Evolutionary conservation across 495 filamentous ascomycete genomes (phyloP).

Genomic region (Penicillium parvum): DNA sequence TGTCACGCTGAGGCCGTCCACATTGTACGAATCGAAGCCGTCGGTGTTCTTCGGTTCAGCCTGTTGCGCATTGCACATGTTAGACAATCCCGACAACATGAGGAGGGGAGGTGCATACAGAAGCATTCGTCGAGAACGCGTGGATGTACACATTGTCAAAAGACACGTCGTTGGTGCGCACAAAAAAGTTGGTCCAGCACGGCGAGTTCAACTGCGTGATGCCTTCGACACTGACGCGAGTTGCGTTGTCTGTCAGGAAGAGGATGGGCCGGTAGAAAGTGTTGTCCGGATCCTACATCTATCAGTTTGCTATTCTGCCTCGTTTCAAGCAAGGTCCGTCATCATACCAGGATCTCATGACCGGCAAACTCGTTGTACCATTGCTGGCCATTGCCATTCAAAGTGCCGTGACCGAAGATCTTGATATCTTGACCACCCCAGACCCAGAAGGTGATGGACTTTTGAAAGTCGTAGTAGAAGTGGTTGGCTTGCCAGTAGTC

Average conservation of each 20-base stretch:
- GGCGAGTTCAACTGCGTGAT: conserved; percentile 55
- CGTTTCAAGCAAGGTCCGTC: too few relatives aligned
- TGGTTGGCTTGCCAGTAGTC: conserved; percentile 55
- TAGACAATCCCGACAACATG: neutral
- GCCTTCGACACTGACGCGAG: conserved; percentile 48
- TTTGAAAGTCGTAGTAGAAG: conserved; percentile 54
- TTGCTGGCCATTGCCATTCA: conserved; percentile 53
- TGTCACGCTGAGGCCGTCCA: conserved; percentile 45
- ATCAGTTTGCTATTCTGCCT: neutral
- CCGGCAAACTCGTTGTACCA: conserved; percentile 50
- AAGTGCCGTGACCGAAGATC: conserved; percentile 48
- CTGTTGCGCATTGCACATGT: conserved; percentile 7
- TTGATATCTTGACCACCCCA: conserved; percentile 56
- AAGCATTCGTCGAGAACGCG: conserved; percentile 49
- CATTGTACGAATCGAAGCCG: conserved; percentile 53
- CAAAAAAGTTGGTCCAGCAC: conserved; percentile 57
- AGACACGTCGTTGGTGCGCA: conserved; percentile 48
- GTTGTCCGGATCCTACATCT: conserved; percentile 43
- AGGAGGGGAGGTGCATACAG: conserved; percentile 15
- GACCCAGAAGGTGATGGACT: conserved; percentile 57
- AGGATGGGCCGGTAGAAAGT: conserved; percentile 51
- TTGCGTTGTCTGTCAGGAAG: conserved; percentile 54
- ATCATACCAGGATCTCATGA: conserved; percentile 37
- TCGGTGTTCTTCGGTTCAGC: conserved; percentile 53
- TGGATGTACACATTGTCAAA: conserved; percentile 52